Evolutionary conservation across 2,329 filamentous ascomycete genomes (phyloP), one percentile per base, ranked within the genome.

Genomic region (Cytospora piceicola): DNA sequence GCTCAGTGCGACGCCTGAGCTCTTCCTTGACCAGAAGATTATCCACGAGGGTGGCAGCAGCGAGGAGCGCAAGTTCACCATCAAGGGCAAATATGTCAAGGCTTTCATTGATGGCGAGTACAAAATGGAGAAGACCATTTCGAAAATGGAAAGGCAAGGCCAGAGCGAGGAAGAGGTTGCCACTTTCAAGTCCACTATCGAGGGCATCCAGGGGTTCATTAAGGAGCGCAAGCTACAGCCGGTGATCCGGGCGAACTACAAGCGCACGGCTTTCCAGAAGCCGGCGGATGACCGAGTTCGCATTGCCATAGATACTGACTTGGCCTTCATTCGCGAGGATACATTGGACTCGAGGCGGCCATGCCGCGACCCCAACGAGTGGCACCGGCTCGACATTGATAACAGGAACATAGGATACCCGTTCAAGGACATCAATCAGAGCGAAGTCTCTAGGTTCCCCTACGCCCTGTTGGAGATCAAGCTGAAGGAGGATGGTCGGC

Each of bases 81-180:
- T 97, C 78, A 99, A 99, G 80, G 91, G 94, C 74, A 98, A 98
- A 77, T 97, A 97, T 75, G 84, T 98, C 68, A 89, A 94, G 76
- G 83, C 89, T 1, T 97, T 97, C 78, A 86, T 99, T 61, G 88
- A 91, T 60, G 93, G 91, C 58, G 86, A 95, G 70, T 97, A 97
- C 78, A 88, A 91, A 72, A 91, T 97, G 87, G 94, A 97, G 76
- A 97, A 97, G 83, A 90, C 87, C 63, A 82, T 97, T 32, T 83
- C 91, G 72, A 96, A 97, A 80, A 90, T 98, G 83, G 90, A 93
- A 77, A 86, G 92, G 53, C 87, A 90, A 70, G 90, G 90, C 62
- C 86, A 88, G 66, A 84, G 88, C 58, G 81, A 84, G 51, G 83
- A 88, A 58, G 85, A 90, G 70, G 85, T 92, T 36, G 85, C 90